Percentiles rank a stretch among this genome's conserved stretches.
Evolutionary conservation across 805 yeast species (phyloP).

Genomic region (Zygotorulaspora danielsina): DNA sequence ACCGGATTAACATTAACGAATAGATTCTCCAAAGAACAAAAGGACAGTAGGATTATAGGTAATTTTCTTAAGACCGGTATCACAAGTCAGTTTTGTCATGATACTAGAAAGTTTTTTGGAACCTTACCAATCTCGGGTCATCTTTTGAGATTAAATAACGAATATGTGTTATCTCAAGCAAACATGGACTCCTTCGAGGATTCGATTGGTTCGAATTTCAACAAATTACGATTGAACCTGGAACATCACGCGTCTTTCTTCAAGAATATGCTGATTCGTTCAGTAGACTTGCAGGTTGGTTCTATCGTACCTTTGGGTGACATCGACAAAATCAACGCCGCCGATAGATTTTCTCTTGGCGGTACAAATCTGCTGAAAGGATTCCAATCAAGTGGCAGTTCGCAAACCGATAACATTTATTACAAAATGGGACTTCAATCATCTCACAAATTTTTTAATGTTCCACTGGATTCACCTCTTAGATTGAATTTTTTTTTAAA

Average conservation of each 20-base stretch:
- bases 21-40: constrained; percentile 43
- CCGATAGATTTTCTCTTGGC: constrained; percentile 72
- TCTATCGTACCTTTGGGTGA: constrained; percentile 39
- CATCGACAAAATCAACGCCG: constrained; percentile 46
- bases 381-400: constrained; percentile 56
- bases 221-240: constrained; percentile 27
- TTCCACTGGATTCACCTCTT: constrained; percentile 43
- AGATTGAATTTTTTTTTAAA: constrained; percentile 58
- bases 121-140: constrained; percentile 47
- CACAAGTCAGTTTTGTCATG: constrained; percentile 39
- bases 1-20: constrained; percentile 60
- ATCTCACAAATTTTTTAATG: constrained; percentile 52
- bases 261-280: constrained; percentile 45
- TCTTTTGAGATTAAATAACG: constrained; percentile 40
- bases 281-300: constrained; percentile 48
- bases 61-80: constrained; percentile 52
- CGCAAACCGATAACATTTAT: constrained; percentile 54
- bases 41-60: constrained; percentile 32
- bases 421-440: constrained; percentile 49
- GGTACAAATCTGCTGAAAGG: constrained; percentile 63
- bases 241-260: constrained; percentile 40
- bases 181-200: constrained; percentile 31
- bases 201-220: constrained; percentile 29
- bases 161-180: constrained; percentile 40
- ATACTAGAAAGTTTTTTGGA: constrained; percentile 42